These are phyloP conservation scores for Edaphochlamys debaryana DNA, from an alignment of 139 green algal species.

Conservation along the genomic window DNA sequence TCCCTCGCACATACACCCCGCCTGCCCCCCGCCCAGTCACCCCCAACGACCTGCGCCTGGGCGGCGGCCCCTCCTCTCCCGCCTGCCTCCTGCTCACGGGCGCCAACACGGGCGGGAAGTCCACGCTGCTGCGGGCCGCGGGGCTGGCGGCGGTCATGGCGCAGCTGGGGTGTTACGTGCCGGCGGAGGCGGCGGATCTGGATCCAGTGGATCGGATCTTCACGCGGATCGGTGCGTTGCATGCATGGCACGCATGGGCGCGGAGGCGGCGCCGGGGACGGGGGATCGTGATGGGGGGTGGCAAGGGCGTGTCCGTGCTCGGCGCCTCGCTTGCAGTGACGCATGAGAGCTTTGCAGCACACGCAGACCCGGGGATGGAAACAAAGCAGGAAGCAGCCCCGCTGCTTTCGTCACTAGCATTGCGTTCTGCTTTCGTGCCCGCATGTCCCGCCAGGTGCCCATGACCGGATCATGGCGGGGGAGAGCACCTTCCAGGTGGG, in stretches of 20 bases:
- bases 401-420: too few relatives aligned
- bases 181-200: conserved; percentile 65
- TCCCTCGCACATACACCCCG: too few relatives aligned
- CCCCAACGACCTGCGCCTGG: conserved; percentile 29
- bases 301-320: not conserved
- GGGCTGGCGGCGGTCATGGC: conserved; percentile 88
- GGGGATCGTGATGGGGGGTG: too few relatives aligned
- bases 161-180: conserved; percentile 88
- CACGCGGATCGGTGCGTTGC: conserved; percentile 90
- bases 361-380: too few relatives aligned
- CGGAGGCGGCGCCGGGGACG: conserved; percentile 32
- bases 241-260: conserved; percentile 79
- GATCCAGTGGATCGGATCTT: conserved; percentile 81
- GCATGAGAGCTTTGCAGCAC: too few relatives aligned
- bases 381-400: too few relatives aligned
- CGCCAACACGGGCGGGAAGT: conserved; percentile 98
- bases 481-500: conserved; percentile 87
- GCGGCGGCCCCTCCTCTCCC: conserved; percentile 22
- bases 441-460: conserved; percentile 65
- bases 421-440: too few relatives aligned
- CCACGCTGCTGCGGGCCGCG: conserved; percentile 89
- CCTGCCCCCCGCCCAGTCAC: too few relatives aligned
- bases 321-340: too few relatives aligned
- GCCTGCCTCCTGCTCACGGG: conserved; percentile 79
- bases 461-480: conserved; percentile 89